Evolutionary conservation across 768 basidiomycete species (phyloP).

Genomic region (Infundibulicybe gibba): DNA sequence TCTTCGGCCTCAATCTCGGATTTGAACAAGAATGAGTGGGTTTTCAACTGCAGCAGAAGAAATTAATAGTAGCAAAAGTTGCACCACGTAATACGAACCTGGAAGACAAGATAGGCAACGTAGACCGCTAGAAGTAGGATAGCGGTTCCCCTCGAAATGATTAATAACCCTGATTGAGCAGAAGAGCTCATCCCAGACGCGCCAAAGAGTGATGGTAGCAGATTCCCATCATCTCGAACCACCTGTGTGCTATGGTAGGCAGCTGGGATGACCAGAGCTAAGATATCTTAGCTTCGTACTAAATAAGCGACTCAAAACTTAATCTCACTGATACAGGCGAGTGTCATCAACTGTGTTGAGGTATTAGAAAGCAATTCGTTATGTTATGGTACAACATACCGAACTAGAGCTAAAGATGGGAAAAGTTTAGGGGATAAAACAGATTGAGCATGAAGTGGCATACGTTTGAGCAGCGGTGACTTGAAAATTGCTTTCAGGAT

Average conservation of each 20-base stretch:
- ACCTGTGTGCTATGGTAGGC: slow-evolving; percentile 61
- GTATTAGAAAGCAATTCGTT: slow-evolving; percentile 5
- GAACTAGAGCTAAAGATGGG: slow-evolving; percentile 40
- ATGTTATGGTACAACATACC: slow-evolving; percentile 21
- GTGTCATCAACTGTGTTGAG: slow-evolving; percentile 64
- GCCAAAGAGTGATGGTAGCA: too few species aligned
- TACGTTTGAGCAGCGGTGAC: slow-evolving; percentile 86
- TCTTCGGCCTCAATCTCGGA: slow-evolving; percentile 18
- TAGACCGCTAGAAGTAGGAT: slow-evolving; percentile 74
- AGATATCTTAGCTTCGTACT: slow-evolving; percentile 1
- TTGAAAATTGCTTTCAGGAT: slow-evolving; percentile 69
- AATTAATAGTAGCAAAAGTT: slow-evolving; percentile 1
- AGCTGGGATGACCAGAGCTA: slow-evolving; percentile 85
- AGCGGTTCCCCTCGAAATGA: slow-evolving; percentile 80
- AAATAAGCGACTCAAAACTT: not conserved
- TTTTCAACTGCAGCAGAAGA: slow-evolving; percentile 49
- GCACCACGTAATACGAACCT: slow-evolving; percentile 35
- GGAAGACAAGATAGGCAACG: slow-evolving; percentile 71
- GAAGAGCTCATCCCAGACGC: slow-evolving; percentile 16
- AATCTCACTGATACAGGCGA: slow-evolving; percentile 77
- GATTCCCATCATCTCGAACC: not conserved
- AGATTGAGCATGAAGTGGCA: slow-evolving; percentile 19
- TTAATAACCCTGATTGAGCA: slow-evolving; percentile 48
- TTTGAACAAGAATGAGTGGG: slow-evolving; percentile 66
- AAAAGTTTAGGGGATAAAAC: slow-evolving; percentile 6